Base-by-base conservation (phyloP, 163 green algal genomes). In the Chlamydomonas reinhardtii region DNA sequence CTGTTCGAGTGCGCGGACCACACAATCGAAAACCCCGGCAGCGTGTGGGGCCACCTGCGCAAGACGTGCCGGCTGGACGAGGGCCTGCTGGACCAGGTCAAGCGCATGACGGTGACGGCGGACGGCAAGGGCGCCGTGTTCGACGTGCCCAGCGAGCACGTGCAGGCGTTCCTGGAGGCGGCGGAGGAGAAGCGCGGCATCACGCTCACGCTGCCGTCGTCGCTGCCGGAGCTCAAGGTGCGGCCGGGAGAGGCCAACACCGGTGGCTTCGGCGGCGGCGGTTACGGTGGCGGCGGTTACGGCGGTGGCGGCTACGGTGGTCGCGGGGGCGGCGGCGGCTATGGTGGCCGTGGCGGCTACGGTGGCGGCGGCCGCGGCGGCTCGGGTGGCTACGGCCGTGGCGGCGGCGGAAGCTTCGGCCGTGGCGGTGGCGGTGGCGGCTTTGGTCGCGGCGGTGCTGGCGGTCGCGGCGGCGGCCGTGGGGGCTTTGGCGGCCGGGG, bases 101-200 rank as follows among this genome's bases (percentile, higher is more conserved):
- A 95, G 88, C 92, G 96, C 83, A 96, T 99, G 92, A 97, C 91
- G 48, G 88, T 99, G 12, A 98, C 94, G 0, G 80, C 86, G 37
- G 96, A 99, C 89, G 91, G 92, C 76, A 93, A 89, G 65, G 94
- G 96, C 15, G 97, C 97, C 2, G 95, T 99, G 4, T 99, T 99
- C 86, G 97, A 99, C 87, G 97, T 99, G 24, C 95, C 97, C 48
- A 80, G 86, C 19, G 88, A 93, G 48, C 85, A 96, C 37, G 94
- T 91, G 27, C 69, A 97, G 64, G 84, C 94, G n/a, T 89, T 90
- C 56, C 65, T 91, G 37, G 35, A 74, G 9, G 85, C 73, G n/a
- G 86, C 64, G 4, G 87, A 68, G 27, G 75, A 66, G 16, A 85
- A 90, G 35, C 83, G 90, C 4, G 85, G 73, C 9, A 80, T 71